phyloP scores from a whole-genome alignment of 164 flowering plant species.

The Euptelea pleiosperma region DNA sequence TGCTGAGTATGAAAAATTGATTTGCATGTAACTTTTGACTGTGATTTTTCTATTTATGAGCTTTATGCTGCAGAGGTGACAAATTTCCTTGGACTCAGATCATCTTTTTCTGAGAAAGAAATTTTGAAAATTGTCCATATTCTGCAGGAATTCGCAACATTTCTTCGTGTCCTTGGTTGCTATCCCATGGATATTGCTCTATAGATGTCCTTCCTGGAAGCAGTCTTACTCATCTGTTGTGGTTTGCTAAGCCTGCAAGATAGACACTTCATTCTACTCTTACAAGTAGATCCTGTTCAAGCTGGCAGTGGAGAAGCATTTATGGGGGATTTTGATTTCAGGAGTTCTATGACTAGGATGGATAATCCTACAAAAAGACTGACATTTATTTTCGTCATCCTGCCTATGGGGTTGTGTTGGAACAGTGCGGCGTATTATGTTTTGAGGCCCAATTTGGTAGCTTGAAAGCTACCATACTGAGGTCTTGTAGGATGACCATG shows the following conservation, averaged over 20 bases:
- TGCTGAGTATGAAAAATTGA: too few species aligned
- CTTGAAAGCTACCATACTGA: too few species aligned
- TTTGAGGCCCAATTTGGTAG: too few species aligned
- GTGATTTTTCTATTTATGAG: too few species aligned
- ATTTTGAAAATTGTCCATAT: not conserved
- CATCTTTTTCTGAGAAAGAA: too few species aligned
- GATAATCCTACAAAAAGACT: not conserved
- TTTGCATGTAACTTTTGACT: too few species aligned
- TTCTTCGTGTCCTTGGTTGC: conserved; percentile 48
- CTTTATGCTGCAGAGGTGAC: too few species aligned
- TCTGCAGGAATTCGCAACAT: conserved; percentile 47
- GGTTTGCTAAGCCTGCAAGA: conserved; percentile 8
- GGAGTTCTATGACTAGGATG: not conserved
- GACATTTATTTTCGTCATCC: not conserved
- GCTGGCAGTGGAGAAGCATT: conserved; percentile 4
- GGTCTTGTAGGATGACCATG: not conserved
- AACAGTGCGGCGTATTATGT: too few species aligned
- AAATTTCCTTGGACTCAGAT: too few species aligned
- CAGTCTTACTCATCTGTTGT: not conserved
- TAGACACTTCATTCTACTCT: conserved; percentile 1
- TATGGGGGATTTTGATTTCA: conserved; percentile 3
- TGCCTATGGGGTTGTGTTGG: not conserved
- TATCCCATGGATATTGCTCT: conserved; percentile 53
- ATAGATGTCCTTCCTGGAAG: conserved; percentile 14
- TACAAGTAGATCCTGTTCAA: conserved; percentile 12